Evolutionary conservation across 495 filamentous ascomycete species (phyloP), one percentile per base, ranked within the genome.

Genomic region (Aspergillus hancockii): DNA sequence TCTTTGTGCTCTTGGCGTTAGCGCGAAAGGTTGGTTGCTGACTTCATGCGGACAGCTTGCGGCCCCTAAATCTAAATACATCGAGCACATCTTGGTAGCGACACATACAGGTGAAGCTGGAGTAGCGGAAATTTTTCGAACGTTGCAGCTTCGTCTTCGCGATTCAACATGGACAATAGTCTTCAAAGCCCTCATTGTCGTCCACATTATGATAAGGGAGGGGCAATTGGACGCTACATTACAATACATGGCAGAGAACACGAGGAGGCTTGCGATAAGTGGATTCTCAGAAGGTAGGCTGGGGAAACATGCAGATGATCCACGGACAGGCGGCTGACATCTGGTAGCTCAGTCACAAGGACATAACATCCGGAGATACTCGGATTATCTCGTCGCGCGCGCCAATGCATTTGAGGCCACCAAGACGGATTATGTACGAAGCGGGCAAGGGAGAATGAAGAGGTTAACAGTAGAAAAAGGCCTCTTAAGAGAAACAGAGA

Each of bases 151-250:
- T 67, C 83, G 94, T 52, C 77, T 99, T 50, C 88, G 91, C 64
- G 94, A 99, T 67, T 92, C 93, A 65, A 95, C 93, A 85, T 99
- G 94, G 94, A 98, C 95, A 9, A 86, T 90, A 31, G 92, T 93
- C 55, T 97, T 97, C 85, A 99, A 99, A 75, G 85, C 88, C 54
- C 81, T 99, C 55, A 97, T 99, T 60, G 92, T 96, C 6, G 85
- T 97, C 38, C 94, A 99, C 71, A 78, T 98, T 41, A 97, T 99
- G 93, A 93, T 99, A 60, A 84, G 94, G 59, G 94, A 99, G 75
- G 94, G 94, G 16, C 91, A 93, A 70, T 84, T 85, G 41, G 91
- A 97, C 70, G 90, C 91, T 23, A 96, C 95, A 8, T 78, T 99
- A 54, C 81, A 86, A 51, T 96, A 90, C 67, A 83, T 99, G 22